Conservation (phyloP, 306 rosid species). For the Nissolia schottii region DNA sequence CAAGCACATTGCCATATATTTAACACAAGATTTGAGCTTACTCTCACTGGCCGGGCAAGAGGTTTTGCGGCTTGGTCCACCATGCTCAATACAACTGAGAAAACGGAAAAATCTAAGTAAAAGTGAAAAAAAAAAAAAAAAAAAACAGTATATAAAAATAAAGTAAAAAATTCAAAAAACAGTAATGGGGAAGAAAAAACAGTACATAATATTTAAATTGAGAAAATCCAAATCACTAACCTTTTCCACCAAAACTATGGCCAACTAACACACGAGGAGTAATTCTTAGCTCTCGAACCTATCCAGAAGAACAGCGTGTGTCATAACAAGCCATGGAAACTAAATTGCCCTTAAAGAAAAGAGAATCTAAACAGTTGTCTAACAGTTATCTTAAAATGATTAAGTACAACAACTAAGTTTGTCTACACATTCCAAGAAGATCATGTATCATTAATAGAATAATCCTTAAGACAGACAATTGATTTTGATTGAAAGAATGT, state of each 20-base stretch:
- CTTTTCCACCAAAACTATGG: slow-evolving; percentile 98
- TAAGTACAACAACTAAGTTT: background rate
- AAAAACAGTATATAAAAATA: background rate
- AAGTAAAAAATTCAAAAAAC: background rate
- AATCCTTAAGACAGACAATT: background rate
- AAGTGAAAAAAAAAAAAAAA: slow-evolving; percentile 8
- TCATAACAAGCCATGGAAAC: background rate
- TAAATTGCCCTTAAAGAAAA: background rate
- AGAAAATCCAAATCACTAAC: slow-evolving; percentile 35
- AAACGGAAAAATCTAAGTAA: slow-evolving; percentile 26
- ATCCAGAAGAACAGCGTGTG: slow-evolving; percentile 27
- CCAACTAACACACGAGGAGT: slow-evolving; percentile 91
- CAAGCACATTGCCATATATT: background rate
- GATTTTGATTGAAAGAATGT: background rate
- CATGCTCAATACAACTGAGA: slow-evolving; percentile 86
- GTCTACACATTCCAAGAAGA: background rate
- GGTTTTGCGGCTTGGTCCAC: slow-evolving; percentile 98
- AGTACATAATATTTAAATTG: too few relatives aligned
- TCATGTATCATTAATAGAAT: slow-evolving; percentile 4
- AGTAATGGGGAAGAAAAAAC: too few relatives aligned
- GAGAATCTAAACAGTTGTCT: background rate
- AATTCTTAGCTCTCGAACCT: slow-evolving; percentile 75
- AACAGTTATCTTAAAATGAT: background rate
- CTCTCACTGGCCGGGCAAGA: slow-evolving; percentile 91
- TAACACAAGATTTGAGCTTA: slow-evolving; percentile 36